Percentiles rank a stretch among this genome's conserved stretches.
Conservation (phyloP, 805 yeast genomes). For the Zygosaccharomyces bailii region DNA sequence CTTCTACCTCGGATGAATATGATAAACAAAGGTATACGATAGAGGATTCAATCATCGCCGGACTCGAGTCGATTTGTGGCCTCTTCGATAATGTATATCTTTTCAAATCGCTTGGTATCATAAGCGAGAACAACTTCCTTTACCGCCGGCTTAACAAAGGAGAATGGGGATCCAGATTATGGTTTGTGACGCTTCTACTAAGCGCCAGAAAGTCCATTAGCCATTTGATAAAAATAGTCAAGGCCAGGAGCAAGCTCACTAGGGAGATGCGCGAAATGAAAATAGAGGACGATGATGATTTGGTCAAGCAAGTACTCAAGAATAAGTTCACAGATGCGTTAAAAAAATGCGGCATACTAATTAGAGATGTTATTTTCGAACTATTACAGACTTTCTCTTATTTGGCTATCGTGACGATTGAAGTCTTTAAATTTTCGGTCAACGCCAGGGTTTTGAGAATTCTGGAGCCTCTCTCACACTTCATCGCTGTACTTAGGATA, state of each 20-base stretch:
- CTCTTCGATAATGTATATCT: constrained; percentile 31
- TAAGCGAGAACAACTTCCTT: constrained; percentile 25
- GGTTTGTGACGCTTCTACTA: constrained; percentile 30
- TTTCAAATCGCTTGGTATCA: constrained; percentile 29
- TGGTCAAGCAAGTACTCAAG: constrained; percentile 18
- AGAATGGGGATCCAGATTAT: constrained; percentile 29
- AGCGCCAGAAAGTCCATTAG: constrained; percentile 22
- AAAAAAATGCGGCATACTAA: constrained; percentile 14
- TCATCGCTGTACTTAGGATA: constrained; percentile 23
- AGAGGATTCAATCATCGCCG: constrained; percentile 22
- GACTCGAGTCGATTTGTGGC: constrained; percentile 25
- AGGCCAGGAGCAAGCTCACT: constrained; percentile 15
- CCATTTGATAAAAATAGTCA: constrained; percentile 12
- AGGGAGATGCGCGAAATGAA: constrained; percentile 15
- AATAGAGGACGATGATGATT: constrained; percentile 8
- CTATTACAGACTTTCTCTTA: constrained; percentile 28
- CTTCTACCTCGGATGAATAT: background rate
- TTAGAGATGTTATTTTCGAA: constrained; percentile 23
- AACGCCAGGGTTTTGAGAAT: constrained; percentile 14
- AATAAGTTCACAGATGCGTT: constrained; percentile 19
- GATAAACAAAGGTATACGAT: constrained; percentile 5
- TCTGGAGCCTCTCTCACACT: constrained; percentile 26
- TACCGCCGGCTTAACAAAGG: constrained; percentile 28
- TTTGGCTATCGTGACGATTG: constrained; percentile 21
- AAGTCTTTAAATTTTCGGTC: constrained; percentile 21